phyloP scores from a whole-genome alignment of 192 early-diverging fungal species.

The Podochytrium sp. region DNA sequence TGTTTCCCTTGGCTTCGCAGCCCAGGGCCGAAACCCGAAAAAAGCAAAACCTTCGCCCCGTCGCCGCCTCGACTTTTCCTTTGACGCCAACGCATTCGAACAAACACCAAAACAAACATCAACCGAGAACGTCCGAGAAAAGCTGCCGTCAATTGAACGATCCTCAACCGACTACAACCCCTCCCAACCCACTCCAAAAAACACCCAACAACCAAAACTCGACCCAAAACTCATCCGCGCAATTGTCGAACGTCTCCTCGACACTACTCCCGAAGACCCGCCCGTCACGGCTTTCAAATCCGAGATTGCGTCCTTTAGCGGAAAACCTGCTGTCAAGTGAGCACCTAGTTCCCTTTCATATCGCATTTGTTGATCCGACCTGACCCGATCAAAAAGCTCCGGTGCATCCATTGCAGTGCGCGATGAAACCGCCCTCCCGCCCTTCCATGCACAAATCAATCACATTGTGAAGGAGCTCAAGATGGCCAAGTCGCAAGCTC shows the following conservation, averaged over 20 bases:
- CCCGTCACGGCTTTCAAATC: conserved; percentile 15
- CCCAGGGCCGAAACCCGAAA: too few species aligned
- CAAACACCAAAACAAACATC: too few species aligned
- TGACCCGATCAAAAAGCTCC: background rate
- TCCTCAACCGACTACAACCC: too few species aligned
- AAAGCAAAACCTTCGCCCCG: too few species aligned
- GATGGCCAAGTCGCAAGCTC: conserved; percentile 24
- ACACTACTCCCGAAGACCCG: background rate
- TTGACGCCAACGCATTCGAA: too few species aligned
- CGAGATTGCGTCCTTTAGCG: conserved; percentile 1
- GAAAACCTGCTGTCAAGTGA: background rate
- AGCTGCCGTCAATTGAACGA: too few species aligned
- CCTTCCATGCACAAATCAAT: conserved; percentile 35
- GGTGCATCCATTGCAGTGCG: conserved; percentile 1
- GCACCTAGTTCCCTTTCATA: too few species aligned
- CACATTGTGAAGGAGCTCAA: conserved; percentile 39
- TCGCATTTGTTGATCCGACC: too few species aligned
- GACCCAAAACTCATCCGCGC: background rate
- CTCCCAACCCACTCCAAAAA: too few species aligned
- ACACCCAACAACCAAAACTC: background rate
- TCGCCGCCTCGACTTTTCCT: too few species aligned
- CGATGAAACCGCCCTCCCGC: conserved; percentile 29
- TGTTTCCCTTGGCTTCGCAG: too few species aligned
- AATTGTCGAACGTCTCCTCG: conserved; percentile 13
- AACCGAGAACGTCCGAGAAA: too few species aligned